phyloP scores from a whole-genome alignment of 73 alveolate genomes.

The Tetrahymena elliotti region DNA sequence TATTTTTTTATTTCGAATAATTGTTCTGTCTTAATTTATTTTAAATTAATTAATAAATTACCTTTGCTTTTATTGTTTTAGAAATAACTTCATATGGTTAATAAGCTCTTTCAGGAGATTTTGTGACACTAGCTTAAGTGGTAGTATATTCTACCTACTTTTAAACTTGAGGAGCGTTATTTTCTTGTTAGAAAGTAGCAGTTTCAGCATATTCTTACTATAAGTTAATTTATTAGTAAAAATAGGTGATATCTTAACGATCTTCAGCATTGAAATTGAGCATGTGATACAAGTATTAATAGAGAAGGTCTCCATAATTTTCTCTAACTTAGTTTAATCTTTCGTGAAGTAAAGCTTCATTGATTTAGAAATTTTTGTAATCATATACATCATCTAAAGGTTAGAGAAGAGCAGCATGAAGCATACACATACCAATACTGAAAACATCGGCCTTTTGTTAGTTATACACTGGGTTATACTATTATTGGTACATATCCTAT shows the following conservation, averaged over 20 bases:
- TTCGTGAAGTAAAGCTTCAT: background rate
- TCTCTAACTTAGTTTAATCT: background rate
- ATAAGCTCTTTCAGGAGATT: background rate
- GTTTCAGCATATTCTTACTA: background rate
- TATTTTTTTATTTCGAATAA: too few relatives aligned
- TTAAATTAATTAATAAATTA: background rate
- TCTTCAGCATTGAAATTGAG: background rate
- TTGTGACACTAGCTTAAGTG: background rate
- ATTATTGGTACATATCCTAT: background rate
- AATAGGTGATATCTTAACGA: background rate
- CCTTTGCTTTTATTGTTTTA: background rate
- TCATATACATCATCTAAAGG: conserved; percentile 35
- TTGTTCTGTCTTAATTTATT: background rate
- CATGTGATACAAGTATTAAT: background rate
- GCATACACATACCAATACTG: conserved; percentile 38
- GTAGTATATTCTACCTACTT: background rate
- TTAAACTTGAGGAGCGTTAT: background rate
- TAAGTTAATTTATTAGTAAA: background rate
- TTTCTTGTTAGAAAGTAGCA: background rate
- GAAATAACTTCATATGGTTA: background rate
- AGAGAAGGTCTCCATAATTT: background rate
- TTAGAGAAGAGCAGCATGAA: conserved; percentile 6
- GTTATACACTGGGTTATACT: conserved; percentile 14
- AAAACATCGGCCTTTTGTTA: conserved; percentile 35
- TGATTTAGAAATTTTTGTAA: background rate